Conservation (phyloP, 139 green algal species). For the Astrephomene gubernaculifera region DNA sequence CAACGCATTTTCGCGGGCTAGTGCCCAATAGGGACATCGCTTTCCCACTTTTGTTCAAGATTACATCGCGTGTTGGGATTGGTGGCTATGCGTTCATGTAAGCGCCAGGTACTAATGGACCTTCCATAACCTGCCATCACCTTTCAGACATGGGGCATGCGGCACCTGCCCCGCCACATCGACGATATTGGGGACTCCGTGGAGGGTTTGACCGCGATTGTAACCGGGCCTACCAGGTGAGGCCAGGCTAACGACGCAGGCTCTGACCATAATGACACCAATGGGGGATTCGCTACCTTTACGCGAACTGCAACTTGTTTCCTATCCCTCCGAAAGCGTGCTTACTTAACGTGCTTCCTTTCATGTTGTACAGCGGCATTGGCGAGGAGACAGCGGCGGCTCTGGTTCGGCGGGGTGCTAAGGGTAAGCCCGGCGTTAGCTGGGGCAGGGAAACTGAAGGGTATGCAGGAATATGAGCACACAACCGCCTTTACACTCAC, state of each 20-base stretch:
- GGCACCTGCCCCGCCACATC: constrained; percentile 58
- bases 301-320: too few relatives aligned
- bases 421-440: too few relatives aligned
- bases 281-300: too few relatives aligned
- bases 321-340: too few relatives aligned
- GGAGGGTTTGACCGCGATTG: constrained; percentile 69
- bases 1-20: background rate
- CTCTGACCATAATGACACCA: too few relatives aligned
- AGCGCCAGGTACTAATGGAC: background rate
- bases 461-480: too few relatives aligned
- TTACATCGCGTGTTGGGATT: background rate
- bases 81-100: background rate
- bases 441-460: too few relatives aligned
- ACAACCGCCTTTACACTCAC: too few relatives aligned
- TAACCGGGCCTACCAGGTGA: constrained; percentile 86
- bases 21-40: background rate
- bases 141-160: constrained; percentile 61
- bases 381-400: constrained; percentile 76
- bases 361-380: constrained; percentile 77
- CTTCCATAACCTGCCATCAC: background rate
- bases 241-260: too few relatives aligned
- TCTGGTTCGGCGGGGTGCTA: constrained; percentile 66
- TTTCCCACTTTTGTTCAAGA: background rate
- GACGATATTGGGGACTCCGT: constrained; percentile 65
- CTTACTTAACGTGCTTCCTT: too few relatives aligned